Evolutionary conservation across 169 alveolate genomes (phyloP), one percentile per base, ranked within the genome.

Genomic region (Cryptosporidium ryanae): DNA sequence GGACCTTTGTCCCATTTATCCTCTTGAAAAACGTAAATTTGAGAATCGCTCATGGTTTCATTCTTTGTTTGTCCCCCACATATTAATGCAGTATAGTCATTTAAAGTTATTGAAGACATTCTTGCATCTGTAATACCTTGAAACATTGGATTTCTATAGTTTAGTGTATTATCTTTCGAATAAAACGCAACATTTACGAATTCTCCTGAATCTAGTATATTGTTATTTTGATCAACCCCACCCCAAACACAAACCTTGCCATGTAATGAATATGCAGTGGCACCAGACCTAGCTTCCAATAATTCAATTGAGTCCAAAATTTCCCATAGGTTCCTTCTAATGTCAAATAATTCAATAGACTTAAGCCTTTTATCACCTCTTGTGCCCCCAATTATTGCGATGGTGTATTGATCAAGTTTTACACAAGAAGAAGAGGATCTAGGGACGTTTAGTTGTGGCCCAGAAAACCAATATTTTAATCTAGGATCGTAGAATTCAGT

Each of bases 401-500:
- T 34, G 13, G 76, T 38, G 63, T 55, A 43, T 59, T 57, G 76
- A 23, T 76, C 87, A 0, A 76, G 44, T 34, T 59, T 76, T 17
- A 76, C 76, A 25, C 87, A 76, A 1, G 76, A 76, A 55, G 87
- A 67, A 32, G 87, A 76, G 17, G 87, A 76, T 32, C 87, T 76
- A 15, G 87, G 76, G 18, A 43, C 27, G 27, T 76, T 76, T 57
- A 76, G 7, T 17, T 10, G 34, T 13, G 87, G 76, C 8, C 52
- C 57, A 17, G 49, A 25, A 18, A 49, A 55, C 87, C 87, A 76
- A 76, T 59, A 61, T 34, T 61, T 76, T 43, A 63, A 57, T 76
- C 87, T 76, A 3, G 63, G 48, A 61, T 76, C 87, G 46, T 76
- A 76, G 59, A 76, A 59, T n/a, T 76, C 87, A n/a, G 71, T 43